Percentiles rank a stretch among this genome's conserved stretches.
These are phyloP conservation scores for Eucalyptus pauciflora DNA, from an alignment of 345 rosid genomes.

Conservation along the genomic window DNA sequence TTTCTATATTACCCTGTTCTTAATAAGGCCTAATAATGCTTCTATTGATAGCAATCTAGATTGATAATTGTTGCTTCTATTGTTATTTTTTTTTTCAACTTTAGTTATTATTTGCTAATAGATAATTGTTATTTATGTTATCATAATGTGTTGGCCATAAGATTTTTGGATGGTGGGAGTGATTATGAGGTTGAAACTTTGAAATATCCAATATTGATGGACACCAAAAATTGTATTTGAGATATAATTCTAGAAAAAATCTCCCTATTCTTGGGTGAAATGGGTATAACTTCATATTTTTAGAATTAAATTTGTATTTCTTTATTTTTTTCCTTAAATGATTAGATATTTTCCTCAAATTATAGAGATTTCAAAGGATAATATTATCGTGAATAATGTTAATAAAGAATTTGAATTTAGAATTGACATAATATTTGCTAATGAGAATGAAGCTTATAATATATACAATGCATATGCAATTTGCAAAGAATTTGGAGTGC, in stretches of 20 bases:
- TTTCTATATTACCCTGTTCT: rapidly evolving
- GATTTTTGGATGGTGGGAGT: neutral
- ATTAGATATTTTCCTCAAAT: neutral
- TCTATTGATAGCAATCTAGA: rapidly evolving
- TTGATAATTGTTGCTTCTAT: too few relatives aligned
- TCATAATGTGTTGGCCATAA: neutral
- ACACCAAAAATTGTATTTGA: too few relatives aligned
- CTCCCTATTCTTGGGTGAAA: too few relatives aligned
- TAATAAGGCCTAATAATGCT: rapidly evolving
- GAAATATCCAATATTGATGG: too few relatives aligned
- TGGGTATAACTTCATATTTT: too few relatives aligned
- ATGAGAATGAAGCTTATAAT: neutral
- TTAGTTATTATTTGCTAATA: neutral
- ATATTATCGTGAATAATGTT: neutral
- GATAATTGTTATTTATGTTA: too few relatives aligned
- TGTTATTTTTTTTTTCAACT: too few relatives aligned
- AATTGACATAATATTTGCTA: neutral
- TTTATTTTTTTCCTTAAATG: neutral
- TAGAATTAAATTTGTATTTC: too few relatives aligned
- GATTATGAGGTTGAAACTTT: neutral
- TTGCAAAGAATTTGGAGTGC: neutral
- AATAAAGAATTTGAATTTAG: neutral
- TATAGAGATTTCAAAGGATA: neutral
- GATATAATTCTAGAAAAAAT: too few relatives aligned
- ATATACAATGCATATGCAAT: neutral